Percentiles rank a stretch among this genome's conserved stretches.
These are phyloP conservation scores for Skeletonema grethae DNA, from an alignment of 108 stramenopile genomes.

Conservation along the genomic window DNA sequence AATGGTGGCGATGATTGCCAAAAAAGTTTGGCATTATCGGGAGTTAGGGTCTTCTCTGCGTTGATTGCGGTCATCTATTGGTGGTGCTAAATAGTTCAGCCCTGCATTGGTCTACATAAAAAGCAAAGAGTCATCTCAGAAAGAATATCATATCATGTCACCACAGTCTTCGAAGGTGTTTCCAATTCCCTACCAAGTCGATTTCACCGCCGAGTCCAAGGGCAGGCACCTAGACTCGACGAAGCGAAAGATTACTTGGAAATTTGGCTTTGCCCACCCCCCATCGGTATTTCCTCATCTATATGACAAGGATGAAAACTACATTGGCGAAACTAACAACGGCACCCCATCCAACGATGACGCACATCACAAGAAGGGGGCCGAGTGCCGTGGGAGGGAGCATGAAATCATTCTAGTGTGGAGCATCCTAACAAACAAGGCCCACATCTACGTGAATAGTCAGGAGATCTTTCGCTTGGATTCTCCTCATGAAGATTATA, in stretches of 20 bases:
- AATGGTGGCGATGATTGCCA: no score
- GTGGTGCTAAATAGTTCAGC: no score
- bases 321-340: conserved; percentile 6
- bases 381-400: conserved; percentile 53
- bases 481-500: conserved; percentile 21
- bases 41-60: no score
- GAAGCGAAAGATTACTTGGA: conserved; percentile 32
- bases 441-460: conserved; percentile 35
- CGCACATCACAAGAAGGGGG: conserved; percentile 26
- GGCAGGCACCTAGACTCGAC: conserved; percentile 42
- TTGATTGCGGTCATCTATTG: no score
- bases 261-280: conserved; percentile 45
- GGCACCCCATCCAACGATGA: conserved; percentile 7
- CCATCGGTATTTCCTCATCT: conserved; percentile 42
- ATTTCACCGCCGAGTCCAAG: conserved; percentile 36
- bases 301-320: conserved; percentile 37
- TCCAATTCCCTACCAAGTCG: conserved; percentile 44
- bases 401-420: conserved; percentile 53
- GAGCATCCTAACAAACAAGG: conserved; percentile 46
- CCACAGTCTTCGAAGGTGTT: background rate
- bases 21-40: no score
- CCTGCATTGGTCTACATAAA: no score
- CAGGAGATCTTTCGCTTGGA: conserved; percentile 38
- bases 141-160: background rate
- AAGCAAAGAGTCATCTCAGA: background rate